These are phyloP conservation scores for Astrephomene gubernaculifera DNA, from an alignment of 139 green algal genomes.

Conservation along the genomic window DNA sequence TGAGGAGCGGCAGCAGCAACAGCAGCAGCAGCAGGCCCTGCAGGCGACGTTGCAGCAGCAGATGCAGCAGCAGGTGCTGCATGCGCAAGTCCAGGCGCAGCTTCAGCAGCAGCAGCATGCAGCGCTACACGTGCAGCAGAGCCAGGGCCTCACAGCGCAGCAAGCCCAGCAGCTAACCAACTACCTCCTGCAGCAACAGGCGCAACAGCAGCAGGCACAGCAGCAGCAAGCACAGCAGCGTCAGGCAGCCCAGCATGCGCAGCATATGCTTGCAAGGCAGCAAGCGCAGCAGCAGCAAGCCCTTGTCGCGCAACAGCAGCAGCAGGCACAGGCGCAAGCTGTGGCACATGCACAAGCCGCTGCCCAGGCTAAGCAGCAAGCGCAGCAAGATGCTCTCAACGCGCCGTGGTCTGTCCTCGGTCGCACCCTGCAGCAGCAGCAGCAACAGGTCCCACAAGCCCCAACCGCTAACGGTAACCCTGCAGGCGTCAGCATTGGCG, in stretches of 20 bases:
- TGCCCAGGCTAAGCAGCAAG: conserved; percentile 23
- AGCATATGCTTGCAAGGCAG: not conserved
- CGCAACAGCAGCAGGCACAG: conserved; percentile 7
- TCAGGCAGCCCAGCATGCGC: conserved; percentile 15
- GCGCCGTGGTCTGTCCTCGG: conserved; percentile 16
- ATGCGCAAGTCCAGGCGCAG: not conserved
- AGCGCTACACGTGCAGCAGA: conserved; percentile 16
- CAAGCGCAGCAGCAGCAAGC: conserved; percentile 30
- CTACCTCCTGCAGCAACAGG: conserved; percentile 27
- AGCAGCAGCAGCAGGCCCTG: conserved; percentile 1
- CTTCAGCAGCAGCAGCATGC: conserved; percentile 19
- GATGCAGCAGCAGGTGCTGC: not conserved
- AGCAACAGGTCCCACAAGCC: not conserved
- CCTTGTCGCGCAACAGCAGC: conserved; percentile 6
- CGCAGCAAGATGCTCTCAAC: conserved; percentile 21
- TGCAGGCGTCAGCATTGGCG: not conserved
- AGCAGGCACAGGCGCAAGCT: conserved; percentile 1
- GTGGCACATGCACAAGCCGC: conserved; percentile 2
- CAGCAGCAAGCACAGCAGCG: conserved; percentile 20
- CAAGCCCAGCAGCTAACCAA: conserved; percentile 24
- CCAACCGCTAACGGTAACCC: not conserved
- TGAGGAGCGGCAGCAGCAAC: conserved; percentile 20
- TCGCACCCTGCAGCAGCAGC: conserved; percentile 26
- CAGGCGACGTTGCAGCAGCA: conserved; percentile 22
- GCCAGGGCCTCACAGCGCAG: conserved; percentile 4